Conservation (phyloP, 192 early-diverging fungal species). For the Podochytrium sp. region DNA sequence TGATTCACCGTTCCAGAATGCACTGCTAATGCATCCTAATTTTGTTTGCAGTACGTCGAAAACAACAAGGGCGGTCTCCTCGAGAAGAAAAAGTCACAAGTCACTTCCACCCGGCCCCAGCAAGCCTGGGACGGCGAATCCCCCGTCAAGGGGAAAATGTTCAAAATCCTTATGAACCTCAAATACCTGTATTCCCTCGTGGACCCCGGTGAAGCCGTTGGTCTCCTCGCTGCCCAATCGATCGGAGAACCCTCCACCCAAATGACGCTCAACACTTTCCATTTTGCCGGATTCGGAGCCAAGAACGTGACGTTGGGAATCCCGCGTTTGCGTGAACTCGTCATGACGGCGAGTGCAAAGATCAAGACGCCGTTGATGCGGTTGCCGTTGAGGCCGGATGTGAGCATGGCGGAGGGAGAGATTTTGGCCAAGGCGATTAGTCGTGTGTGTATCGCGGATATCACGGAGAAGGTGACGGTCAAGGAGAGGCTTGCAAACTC, state of each 20-base stretch:
- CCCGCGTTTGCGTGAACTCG: slow-evolving; percentile 98
- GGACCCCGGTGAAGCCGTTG: slow-evolving; percentile 98
- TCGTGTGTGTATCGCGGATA: slow-evolving; percentile 76
- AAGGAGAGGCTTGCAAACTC: slow-evolving; percentile 65
- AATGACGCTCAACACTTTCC: slow-evolving; percentile 99
- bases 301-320: slow-evolving; percentile 99
- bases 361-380: slow-evolving; percentile 95
- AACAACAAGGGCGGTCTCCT: slow-evolving; percentile 74
- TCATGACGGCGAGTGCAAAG: slow-evolving; percentile 93
- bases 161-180: slow-evolving; percentile 90
- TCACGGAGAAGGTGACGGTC: slow-evolving; percentile 86
- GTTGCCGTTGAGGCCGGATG: slow-evolving; percentile 71
- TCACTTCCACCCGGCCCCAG: slow-evolving; percentile 3
- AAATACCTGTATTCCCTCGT: slow-evolving; percentile 94
- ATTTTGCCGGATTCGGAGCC: slow-evolving; percentile 89
- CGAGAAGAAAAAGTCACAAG: slow-evolving; percentile 1
- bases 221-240: slow-evolving; percentile 93
- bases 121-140: slow-evolving; percentile 59
- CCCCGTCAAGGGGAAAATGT: slow-evolving; percentile 72
- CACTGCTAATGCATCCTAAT: too few species aligned
- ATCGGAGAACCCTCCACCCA: slow-evolving; percentile 99
- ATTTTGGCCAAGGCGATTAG: slow-evolving; percentile 75
- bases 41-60: slow-evolving; percentile 59
- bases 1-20: too few species aligned
- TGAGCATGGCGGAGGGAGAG: slow-evolving; percentile 61